Evolutionary conservation across 2,329 filamentous ascomycete genomes (phyloP).

Genomic region (Capronia americana): DNA sequence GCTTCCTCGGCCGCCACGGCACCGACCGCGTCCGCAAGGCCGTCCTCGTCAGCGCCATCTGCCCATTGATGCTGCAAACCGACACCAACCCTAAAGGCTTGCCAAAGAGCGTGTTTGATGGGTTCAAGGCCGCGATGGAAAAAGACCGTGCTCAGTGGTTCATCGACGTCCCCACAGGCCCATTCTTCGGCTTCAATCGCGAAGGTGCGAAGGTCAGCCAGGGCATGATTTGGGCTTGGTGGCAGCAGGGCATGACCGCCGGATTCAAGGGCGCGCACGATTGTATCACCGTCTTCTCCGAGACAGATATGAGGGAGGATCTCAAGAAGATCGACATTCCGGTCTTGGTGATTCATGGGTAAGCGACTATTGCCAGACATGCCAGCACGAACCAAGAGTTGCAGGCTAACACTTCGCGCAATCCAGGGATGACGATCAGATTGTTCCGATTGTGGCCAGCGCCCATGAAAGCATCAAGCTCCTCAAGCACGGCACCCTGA

Average conservation of each 20-base stretch:
- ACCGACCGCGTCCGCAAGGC: constrained; percentile 49
- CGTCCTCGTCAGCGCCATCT: constrained; percentile 48
- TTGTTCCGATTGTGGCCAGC: constrained; percentile 11
- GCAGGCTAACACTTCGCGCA: not conserved
- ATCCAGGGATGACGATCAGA: constrained; percentile 12
- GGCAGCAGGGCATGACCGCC: constrained; percentile 49
- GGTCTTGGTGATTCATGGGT: constrained; percentile 42
- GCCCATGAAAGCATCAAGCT: constrained; percentile 13
- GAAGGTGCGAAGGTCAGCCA: constrained; percentile 43
- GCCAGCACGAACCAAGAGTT: not conserved
- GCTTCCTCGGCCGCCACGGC: constrained; percentile 47
- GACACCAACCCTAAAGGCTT: constrained; percentile 46
- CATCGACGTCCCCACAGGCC: constrained; percentile 46
- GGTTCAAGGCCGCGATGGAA: constrained; percentile 47
- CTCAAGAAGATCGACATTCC: constrained; percentile 50
- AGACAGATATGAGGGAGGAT: constrained; percentile 52
- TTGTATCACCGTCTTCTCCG: constrained; percentile 50
- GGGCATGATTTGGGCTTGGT: constrained; percentile 51
- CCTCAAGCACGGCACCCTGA: constrained; percentile 15
- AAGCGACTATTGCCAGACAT: not conserved
- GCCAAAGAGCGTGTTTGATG: constrained; percentile 48
- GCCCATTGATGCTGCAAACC: constrained; percentile 48
- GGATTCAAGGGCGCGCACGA: constrained; percentile 50
- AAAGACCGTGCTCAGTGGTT: constrained; percentile 48
- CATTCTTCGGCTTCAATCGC: constrained; percentile 49